Conservation (phyloP, 192 early-diverging fungal genomes). For the Coemansia aciculifera region DNA sequence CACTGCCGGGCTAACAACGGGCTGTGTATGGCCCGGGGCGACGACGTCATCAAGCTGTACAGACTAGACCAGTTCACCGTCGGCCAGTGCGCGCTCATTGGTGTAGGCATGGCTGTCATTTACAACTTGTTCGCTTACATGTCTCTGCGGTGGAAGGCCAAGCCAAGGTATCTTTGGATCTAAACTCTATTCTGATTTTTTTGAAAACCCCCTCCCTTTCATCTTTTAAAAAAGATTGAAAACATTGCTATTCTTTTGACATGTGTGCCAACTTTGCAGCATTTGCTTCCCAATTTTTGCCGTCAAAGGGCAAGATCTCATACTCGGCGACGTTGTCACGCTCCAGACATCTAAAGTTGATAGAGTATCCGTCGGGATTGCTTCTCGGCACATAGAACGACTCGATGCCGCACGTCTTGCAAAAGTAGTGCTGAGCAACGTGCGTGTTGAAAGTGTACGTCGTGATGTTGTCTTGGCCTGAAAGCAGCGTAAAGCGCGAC, state of each 20-base stretch:
- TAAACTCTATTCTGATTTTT: conserved; percentile 1
- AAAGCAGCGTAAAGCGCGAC: conserved; percentile 29
- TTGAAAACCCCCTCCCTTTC: neutral
- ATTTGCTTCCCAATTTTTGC: conserved; percentile 48
- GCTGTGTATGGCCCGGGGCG: conserved; percentile 49
- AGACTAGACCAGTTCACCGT: conserved; percentile 47
- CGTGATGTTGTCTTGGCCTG: conserved; percentile 38
- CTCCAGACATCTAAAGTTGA: conserved; percentile 52
- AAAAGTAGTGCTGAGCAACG: conserved; percentile 56
- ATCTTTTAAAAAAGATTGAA: neutral
- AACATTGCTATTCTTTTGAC: conserved; percentile 31
- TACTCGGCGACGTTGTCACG: conserved; percentile 20
- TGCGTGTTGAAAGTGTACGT: conserved; percentile 58
- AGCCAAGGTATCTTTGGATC: conserved; percentile 51
- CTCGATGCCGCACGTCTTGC: conserved; percentile 53
- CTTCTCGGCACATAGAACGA: conserved; percentile 55
- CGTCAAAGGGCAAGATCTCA: conserved; percentile 39
- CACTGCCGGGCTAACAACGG: conserved; percentile 50
- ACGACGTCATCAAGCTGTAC: conserved; percentile 49
- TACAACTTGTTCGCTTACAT: conserved; percentile 49
- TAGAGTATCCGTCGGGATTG: conserved; percentile 54
- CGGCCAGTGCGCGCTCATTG: conserved; percentile 46
- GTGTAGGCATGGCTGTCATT: conserved; percentile 34
- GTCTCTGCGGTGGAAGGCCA: conserved; percentile 50
- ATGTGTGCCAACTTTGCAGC: conserved; percentile 27